Evolutionary conservation across 108 stramenopile species (phyloP).

Genomic region (Cyclotella sp.): DNA sequence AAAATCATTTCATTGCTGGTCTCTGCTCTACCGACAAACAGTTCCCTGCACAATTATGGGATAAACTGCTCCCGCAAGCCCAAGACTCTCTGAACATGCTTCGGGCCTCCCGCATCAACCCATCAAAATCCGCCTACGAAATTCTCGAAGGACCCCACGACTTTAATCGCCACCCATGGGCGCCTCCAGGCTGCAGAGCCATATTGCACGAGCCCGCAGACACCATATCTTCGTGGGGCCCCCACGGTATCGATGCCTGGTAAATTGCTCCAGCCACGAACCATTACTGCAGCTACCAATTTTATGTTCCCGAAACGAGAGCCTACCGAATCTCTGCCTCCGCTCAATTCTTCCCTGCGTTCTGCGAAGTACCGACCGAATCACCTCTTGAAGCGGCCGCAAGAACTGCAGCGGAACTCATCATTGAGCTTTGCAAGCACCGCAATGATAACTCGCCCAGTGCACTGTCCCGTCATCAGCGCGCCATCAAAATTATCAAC

Average conservation of each 20-base stretch:
- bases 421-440: not conserved
- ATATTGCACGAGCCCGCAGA: conserved; percentile 25
- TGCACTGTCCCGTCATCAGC: not conserved
- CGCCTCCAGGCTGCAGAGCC: too few species aligned
- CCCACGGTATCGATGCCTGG: conserved; percentile 30
- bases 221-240: conserved; percentile 20
- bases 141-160: conserved; percentile 35
- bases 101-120: conserved; percentile 50
- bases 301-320: conserved; percentile 21
- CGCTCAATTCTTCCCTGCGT: conserved; percentile 9
- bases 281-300: conserved; percentile 32
- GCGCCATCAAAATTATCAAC: too few species aligned
- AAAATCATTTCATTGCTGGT: too few species aligned
- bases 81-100: conserved; percentile 44
- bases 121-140: conserved; percentile 45
- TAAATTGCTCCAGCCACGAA: conserved; percentile 20
- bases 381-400: conserved; percentile 1
- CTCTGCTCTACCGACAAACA: too few species aligned
- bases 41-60: conserved; percentile 11
- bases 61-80: too few species aligned
- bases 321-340: conserved; percentile 19
- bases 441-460: not conserved
- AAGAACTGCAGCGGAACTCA: not conserved
- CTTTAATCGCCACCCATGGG: conserved; percentile 44
- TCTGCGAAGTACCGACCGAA: conserved; percentile 1